A percentile compares a stretch with the other conserved stretches of the same genome.
phyloP scores from a whole-genome alignment of 208 protist species.

The Trypanosoma theileri region DNA sequence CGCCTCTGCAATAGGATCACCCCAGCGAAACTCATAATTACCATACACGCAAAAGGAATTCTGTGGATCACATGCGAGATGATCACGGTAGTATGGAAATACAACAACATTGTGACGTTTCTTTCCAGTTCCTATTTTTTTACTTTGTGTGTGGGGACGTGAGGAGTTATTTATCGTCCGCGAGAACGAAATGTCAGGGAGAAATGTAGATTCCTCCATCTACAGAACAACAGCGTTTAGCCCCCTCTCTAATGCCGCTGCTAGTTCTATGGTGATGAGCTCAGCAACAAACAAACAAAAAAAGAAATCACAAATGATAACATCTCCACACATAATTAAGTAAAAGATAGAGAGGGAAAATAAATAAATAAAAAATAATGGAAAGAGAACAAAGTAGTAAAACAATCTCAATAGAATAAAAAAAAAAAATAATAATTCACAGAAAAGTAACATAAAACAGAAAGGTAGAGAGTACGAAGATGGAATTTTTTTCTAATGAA shows the following conservation, averaged over 20 bases:
- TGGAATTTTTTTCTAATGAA: background rate
- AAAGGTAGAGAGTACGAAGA: no score
- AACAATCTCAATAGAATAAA: background rate
- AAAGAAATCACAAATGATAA: background rate
- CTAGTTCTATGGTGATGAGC: background rate
- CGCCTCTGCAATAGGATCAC: conserved; percentile 38
- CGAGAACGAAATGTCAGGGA: no score
- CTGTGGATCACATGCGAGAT: conserved; percentile 62
- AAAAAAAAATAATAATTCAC: background rate
- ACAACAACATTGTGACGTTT: conserved; percentile 28
- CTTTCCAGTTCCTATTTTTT: background rate
- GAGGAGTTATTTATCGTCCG: no score
- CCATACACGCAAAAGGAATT: conserved; percentile 71
- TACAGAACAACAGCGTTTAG: no score
- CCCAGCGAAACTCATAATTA: conserved; percentile 50
- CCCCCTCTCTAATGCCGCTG: no score
- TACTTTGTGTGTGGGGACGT: background rate
- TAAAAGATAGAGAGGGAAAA: no score
- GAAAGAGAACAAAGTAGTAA: background rate
- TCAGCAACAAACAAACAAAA: conserved; percentile 16
- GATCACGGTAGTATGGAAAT: conserved; percentile 62
- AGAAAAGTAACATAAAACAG: background rate
- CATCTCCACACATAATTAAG: no score
- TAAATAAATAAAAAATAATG: no score
- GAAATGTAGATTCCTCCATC: no score